These are phyloP conservation scores for Calonectria crousiana DNA, from an alignment of 2,329 filamentous ascomycete genomes.

Conservation along the genomic window DNA sequence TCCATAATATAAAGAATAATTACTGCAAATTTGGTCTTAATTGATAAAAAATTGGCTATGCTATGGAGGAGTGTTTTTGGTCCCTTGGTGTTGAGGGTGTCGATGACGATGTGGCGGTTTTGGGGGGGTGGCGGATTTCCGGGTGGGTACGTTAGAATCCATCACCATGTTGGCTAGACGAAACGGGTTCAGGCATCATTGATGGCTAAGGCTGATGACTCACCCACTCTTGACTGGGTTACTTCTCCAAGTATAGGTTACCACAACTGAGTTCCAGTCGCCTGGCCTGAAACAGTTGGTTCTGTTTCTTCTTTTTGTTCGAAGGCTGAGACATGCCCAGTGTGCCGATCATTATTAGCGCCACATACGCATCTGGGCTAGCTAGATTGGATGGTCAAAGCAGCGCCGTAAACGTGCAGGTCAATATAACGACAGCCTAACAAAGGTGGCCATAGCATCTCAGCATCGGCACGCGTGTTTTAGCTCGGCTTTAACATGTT, in stretches of 20 bases:
- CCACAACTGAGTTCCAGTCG: background rate
- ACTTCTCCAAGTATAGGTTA: background rate
- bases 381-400: background rate
- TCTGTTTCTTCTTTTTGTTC: background rate
- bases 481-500: background rate
- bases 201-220: background rate
- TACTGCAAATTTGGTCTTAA: too few relatives aligned
- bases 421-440: background rate
- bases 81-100: too few relatives aligned
- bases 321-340: background rate
- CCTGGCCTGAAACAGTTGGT: background rate
- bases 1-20: too few relatives aligned
- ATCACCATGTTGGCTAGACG: background rate
- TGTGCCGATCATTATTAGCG: background rate
- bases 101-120: too few relatives aligned
- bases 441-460: background rate
- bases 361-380: background rate
- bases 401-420: background rate
- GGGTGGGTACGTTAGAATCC: too few relatives aligned
- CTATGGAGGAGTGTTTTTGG: too few relatives aligned
- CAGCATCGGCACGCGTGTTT: background rate
- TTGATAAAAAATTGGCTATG: too few relatives aligned
- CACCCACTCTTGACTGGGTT: background rate
- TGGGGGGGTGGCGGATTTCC: too few relatives aligned
- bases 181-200: background rate